These are phyloP conservation scores for Colletotrichum cuscutae DNA, from an alignment of 2,329 filamentous ascomycete genomes.

Conservation along the genomic window DNA sequence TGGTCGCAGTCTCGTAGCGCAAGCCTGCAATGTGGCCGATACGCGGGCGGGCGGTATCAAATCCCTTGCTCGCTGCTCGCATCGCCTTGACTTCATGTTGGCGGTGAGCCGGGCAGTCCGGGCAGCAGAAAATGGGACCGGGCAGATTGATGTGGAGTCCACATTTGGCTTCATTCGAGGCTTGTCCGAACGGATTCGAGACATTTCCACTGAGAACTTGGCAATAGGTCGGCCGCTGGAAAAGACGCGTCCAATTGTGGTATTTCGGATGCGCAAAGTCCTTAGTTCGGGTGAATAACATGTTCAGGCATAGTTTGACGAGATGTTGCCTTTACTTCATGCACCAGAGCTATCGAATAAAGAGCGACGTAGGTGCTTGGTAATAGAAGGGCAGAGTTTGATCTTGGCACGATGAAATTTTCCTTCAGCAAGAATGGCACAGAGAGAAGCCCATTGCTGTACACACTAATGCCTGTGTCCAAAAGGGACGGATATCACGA, in stretches of 20 bases:
- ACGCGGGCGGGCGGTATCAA: constrained; percentile 1
- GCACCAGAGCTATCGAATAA: constrained; percentile 51
- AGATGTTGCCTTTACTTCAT: constrained; percentile 65
- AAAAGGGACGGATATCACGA: not conserved
- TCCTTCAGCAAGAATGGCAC: constrained; percentile 68
- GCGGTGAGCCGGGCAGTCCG: constrained; percentile 28
- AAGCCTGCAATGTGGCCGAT: not conserved
- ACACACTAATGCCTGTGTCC: constrained; percentile 65
- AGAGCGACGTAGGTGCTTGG: constrained; percentile 62
- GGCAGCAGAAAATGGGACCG: not conserved
- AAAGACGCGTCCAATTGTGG: not conserved
- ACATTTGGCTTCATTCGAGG: constrained; percentile 7
- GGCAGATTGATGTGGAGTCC: constrained; percentile 15
- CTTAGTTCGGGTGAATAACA: not conserved
- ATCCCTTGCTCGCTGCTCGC: not conserved
- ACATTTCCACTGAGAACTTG: not conserved
- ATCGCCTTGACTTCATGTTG: not conserved
- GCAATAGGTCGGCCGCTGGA: not conserved
- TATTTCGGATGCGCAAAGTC: not conserved
- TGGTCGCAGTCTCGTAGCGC: not conserved
- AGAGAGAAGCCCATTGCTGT: constrained; percentile 63
- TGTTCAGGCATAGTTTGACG: not conserved
- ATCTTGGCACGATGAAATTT: constrained; percentile 65
- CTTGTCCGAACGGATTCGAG: not conserved
- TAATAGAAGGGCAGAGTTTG: constrained; percentile 61